Percentiles rank a stretch among this genome's conserved stretches.
phyloP scores from a whole-genome alignment of 768 basidiomycete genomes.

The Tephrocybe sp. region DNA sequence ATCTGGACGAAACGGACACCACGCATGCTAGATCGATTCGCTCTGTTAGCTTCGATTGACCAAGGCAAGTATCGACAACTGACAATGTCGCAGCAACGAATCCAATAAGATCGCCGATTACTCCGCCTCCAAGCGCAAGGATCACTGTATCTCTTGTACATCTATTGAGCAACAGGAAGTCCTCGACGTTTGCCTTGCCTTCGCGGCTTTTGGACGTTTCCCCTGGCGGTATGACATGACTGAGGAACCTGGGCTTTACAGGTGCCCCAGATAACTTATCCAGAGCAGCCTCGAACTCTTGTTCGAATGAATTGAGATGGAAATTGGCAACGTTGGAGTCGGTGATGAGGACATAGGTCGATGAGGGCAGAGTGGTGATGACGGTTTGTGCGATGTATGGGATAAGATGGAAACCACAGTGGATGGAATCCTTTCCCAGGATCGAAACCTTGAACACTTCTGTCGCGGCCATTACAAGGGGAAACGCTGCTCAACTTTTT shows the following conservation, averaged over 20 bases:
- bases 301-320: constrained; percentile 66
- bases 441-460: constrained; percentile 81
- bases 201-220: constrained; percentile 90
- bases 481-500: constrained; percentile 1
- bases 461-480: constrained; percentile 33
- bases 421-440: constrained; percentile 82
- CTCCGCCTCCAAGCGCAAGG: constrained; percentile 92
- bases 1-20: constrained; percentile 95
- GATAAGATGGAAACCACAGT: constrained; percentile 90
- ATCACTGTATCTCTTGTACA: constrained; percentile 94
- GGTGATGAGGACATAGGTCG: constrained; percentile 89
- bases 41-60: constrained; percentile 7
- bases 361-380: constrained; percentile 65
- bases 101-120: constrained; percentile 94
- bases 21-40: constrained; percentile 72
- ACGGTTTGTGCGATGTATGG: constrained; percentile 82
- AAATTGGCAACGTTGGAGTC: constrained; percentile 86
- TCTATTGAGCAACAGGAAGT: constrained; percentile 82
- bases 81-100: constrained; percentile 97
- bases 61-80: constrained; percentile 31
- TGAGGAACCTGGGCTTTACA: constrained; percentile 63
- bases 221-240: constrained; percentile 80
- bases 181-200: constrained; percentile 92
- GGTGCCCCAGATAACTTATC: constrained; percentile 19
- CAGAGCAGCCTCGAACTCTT: constrained; percentile 56